Conservation (phyloP, 2,329 filamentous ascomycete genomes). For the Emmonsiellopsis sp. region DNA sequence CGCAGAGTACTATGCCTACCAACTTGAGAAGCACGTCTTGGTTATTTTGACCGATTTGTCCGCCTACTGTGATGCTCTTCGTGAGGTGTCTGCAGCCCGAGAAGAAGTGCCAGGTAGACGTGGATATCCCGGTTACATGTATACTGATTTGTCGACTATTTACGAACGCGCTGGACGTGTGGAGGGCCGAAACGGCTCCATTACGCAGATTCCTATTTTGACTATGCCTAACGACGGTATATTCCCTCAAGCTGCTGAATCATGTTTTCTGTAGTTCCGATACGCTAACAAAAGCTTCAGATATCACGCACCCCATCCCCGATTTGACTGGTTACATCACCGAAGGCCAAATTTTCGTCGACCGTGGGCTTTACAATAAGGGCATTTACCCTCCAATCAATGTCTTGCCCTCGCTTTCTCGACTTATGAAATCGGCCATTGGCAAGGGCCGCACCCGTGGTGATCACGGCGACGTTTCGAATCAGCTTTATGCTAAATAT, state of each 20-base stretch:
- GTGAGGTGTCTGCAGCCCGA: slow-evolving; percentile 94
- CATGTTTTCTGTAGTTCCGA: neutral
- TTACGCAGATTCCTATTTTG: slow-evolving; percentile 96
- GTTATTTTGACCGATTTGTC: slow-evolving; percentile 98
- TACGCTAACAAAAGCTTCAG: slow-evolving; percentile 25
- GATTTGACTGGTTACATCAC: slow-evolving; percentile 99
- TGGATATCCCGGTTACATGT: slow-evolving; percentile 99
- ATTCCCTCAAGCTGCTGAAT: slow-evolving; percentile 9
- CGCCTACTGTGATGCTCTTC: slow-evolving; percentile 95
- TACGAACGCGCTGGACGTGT: slow-evolving; percentile 99
- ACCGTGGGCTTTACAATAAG: slow-evolving; percentile 89
- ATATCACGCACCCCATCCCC: slow-evolving; percentile 98
- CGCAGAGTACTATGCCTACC: slow-evolving; percentile 99
- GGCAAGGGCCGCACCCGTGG: slow-evolving; percentile 93
- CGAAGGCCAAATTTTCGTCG: slow-evolving; percentile 96
- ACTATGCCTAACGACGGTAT: slow-evolving; percentile 97
- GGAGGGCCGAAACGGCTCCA: slow-evolving; percentile 90
- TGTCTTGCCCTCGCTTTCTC: slow-evolving; percentile 91
- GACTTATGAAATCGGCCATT: slow-evolving; percentile 99
- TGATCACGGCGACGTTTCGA: slow-evolving; percentile 96
- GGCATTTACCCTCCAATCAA: slow-evolving; percentile 98
- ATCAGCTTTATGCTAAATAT: slow-evolving; percentile 99
- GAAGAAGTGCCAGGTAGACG: slow-evolving; percentile 98
- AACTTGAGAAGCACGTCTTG: slow-evolving; percentile 98
- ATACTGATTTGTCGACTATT: slow-evolving; percentile 99